These are phyloP conservation scores for Polychaeton citri DNA, from an alignment of 2,329 filamentous ascomycete species.

Conservation along the genomic window DNA sequence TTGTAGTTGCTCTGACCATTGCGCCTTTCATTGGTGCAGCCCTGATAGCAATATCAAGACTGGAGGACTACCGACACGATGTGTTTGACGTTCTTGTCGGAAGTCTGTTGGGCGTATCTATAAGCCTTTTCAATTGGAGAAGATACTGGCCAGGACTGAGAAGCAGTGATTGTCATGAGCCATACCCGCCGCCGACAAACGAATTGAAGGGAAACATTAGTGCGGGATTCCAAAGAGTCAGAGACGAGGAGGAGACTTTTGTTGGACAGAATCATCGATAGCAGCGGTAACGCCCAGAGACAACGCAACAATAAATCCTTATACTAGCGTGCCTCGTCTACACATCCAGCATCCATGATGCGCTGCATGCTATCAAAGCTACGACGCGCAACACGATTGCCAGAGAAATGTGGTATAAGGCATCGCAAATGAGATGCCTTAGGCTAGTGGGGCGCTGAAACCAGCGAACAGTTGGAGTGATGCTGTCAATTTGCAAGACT, in stretches of 20 bases:
- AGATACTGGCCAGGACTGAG: slow-evolving; percentile 45
- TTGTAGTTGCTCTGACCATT: slow-evolving; percentile 40
- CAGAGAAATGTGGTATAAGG: too few relatives aligned
- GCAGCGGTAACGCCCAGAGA: too few relatives aligned
- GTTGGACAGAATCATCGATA: not conserved
- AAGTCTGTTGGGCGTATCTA: slow-evolving; percentile 38
- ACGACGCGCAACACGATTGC: too few relatives aligned
- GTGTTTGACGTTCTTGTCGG: slow-evolving; percentile 49
- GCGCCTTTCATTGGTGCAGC: slow-evolving; percentile 43
- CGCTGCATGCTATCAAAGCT: too few relatives aligned
- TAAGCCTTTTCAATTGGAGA: slow-evolving; percentile 46
- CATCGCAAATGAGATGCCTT: too few relatives aligned
- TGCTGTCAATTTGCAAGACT: too few relatives aligned
- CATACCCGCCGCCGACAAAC: slow-evolving; percentile 31
- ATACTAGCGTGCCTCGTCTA: too few relatives aligned
- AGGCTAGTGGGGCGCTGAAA: too few relatives aligned
- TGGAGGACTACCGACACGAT: slow-evolving; percentile 52
- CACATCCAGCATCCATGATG: too few relatives aligned
- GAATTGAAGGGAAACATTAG: slow-evolving; percentile 8
- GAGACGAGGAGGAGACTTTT: slow-evolving; percentile 32
- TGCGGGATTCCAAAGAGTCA: slow-evolving; percentile 24
- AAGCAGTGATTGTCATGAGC: slow-evolving; percentile 37
- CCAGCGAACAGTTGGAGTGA: too few relatives aligned
- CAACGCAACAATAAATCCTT: too few relatives aligned
- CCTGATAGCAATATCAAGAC: slow-evolving; percentile 47